Percentiles rank a stretch among this genome's conserved stretches.
These are phyloP conservation scores for Picochlorum sp. DNA, from an alignment of 139 green algal species.

Conservation along the genomic window DNA sequence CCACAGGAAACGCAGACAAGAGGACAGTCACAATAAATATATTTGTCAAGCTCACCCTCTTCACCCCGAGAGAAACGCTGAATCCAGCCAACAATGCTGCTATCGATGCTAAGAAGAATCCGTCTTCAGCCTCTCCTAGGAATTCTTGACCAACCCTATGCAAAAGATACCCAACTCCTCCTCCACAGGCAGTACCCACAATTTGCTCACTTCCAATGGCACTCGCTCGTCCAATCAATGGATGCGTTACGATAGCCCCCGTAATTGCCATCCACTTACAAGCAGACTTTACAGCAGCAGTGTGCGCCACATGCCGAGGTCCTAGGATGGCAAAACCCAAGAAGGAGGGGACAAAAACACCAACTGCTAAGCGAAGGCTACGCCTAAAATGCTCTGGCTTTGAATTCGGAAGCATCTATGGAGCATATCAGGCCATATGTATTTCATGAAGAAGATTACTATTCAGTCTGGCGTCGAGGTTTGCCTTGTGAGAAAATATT, in stretches of 20 bases:
- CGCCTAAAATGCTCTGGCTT: neutral
- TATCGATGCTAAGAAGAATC: neutral
- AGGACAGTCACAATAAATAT: neutral
- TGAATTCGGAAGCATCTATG: neutral
- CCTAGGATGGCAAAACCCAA: neutral
- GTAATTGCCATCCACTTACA: slow-evolving; percentile 1
- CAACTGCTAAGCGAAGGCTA: neutral
- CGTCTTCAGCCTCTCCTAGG: neutral
- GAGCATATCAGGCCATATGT: neutral
- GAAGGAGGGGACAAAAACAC: neutral
- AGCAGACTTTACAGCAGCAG: neutral
- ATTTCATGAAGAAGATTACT: no score
- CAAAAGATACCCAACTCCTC: neutral
- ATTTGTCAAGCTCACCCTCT: no score
- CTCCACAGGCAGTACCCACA: neutral
- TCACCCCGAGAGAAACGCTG: no score
- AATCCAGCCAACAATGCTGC: no score
- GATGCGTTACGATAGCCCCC: neutral
- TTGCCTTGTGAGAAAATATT: no score
- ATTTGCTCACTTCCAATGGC: neutral
- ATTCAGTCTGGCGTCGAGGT: no score
- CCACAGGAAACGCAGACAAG: neutral
- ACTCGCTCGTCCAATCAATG: neutral
- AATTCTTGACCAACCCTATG: neutral
- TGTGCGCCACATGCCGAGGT: neutral